These are phyloP conservation scores for Neonectria magnoliae DNA, from an alignment of 2,329 filamentous ascomycete genomes.

Conservation along the genomic window DNA sequence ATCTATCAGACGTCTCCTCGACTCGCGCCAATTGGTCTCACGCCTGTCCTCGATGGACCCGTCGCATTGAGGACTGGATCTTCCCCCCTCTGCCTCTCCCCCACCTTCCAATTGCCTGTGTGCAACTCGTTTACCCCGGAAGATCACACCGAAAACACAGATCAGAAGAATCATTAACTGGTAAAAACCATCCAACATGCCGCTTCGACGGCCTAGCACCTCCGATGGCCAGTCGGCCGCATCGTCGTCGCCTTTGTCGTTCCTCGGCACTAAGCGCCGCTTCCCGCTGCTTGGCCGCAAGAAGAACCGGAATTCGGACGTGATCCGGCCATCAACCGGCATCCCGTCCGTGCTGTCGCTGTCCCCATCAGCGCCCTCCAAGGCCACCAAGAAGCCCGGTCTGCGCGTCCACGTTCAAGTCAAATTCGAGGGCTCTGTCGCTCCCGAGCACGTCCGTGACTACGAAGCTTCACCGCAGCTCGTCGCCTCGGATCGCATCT, in stretches of 20 bases:
- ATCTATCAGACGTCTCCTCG: background rate
- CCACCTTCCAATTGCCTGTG: slow-evolving; percentile 1
- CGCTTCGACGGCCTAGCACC: slow-evolving; percentile 41
- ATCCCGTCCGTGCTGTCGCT: slow-evolving; percentile 20
- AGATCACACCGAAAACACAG: background rate
- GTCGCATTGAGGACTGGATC: slow-evolving; percentile 31
- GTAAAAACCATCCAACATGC: slow-evolving; percentile 34
- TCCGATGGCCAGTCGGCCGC: slow-evolving; percentile 37
- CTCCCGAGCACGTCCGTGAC: slow-evolving; percentile 55
- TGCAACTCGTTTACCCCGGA: slow-evolving; percentile 6
- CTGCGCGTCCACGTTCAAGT: slow-evolving; percentile 57
- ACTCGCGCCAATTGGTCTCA: slow-evolving; percentile 6
- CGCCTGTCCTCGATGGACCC: slow-evolving; percentile 29
- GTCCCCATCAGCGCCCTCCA: slow-evolving; percentile 18
- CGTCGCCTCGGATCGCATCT: slow-evolving; percentile 57
- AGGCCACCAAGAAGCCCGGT: slow-evolving; percentile 30
- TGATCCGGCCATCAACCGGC: slow-evolving; percentile 34
- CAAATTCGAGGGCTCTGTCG: slow-evolving; percentile 57
- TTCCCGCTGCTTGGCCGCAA: slow-evolving; percentile 45
- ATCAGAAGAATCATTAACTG: slow-evolving; percentile 10
- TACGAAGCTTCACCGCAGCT: slow-evolving; percentile 59
- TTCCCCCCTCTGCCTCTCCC: slow-evolving; percentile 11
- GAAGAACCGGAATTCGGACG: slow-evolving; percentile 38
- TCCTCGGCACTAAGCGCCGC: slow-evolving; percentile 43
- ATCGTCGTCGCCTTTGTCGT: slow-evolving; percentile 36